Base-by-base conservation (phyloP, 2,329 filamentous ascomycete genomes). In the Aspergillus sp. region DNA sequence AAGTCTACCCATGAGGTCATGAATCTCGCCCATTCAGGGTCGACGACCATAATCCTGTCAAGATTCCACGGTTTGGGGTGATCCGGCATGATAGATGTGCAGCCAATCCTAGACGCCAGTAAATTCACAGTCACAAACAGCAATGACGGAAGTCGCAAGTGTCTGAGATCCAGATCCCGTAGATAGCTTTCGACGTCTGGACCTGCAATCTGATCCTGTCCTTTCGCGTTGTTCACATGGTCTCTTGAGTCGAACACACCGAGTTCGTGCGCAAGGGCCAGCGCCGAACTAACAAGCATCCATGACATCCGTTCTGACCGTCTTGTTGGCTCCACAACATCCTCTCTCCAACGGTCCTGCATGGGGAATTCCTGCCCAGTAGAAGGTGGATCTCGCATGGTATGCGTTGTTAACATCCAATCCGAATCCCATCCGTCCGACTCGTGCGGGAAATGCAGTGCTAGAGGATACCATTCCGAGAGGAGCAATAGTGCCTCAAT, bases 271-370 rank as follows among this genome's bases (percentile, higher is more conserved):
- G 80, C 79, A 9, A 84, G 69, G 2, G 80, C 79, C 30, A 81
- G 63, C 2, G 80, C 81, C 58, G 77, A 78, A 15, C 81, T 81
- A 46, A 84, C 74, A 30, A 83, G 63, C 77, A 83, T 84, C 82
- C 82, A 84, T 1, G 82, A 83, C 81, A 84, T 84, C 1, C 80
- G 75, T 62, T 83, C 82, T 0, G 79, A 82, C 41, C 79, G 73
- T 56, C 77, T 79, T 1, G 80, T 79, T 1, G 80, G 80, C 40
- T 81, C 76, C 17, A 83, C 77, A 0, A 83, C 80, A 62, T 82
- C 81, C 51, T 81, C 75, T 2, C 78, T 72, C 79, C 81, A 83
- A 44, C 75, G 66, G 56, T 72, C 76, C 2, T 75, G 66, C 15
- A 70, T 68, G 2, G 71, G 65, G 5, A 61, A 60, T 61, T 61